A percentile compares a stretch with the other conserved stretches of the same genome.
Conservation (phyloP, 371 early-diverging fungal genomes). For the Mortierella sp. region DNA sequence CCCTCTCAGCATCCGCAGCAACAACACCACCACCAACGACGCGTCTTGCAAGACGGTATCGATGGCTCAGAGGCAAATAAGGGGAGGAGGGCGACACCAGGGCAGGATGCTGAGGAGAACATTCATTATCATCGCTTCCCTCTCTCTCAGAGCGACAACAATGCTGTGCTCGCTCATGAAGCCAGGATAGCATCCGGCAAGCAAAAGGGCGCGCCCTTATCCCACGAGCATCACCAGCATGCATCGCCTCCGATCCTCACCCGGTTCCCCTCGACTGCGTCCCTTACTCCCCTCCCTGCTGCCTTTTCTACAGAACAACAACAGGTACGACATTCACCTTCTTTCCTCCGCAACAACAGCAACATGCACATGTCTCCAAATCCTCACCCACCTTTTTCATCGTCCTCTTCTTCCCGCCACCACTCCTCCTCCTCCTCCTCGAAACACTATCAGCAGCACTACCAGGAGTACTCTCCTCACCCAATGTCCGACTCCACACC, state of each 20-base stretch:
- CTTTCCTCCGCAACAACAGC: constrained; percentile 10
- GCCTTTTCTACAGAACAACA: constrained; percentile 11
- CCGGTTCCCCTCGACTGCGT: constrained; percentile 14
- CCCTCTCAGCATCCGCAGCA: not conserved
- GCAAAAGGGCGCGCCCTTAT: not conserved
- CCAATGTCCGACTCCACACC: not conserved
- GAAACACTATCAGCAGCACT: constrained; percentile 15
- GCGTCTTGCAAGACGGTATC: constrained; percentile 4
- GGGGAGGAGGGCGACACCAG: not conserved
- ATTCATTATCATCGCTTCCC: not conserved
- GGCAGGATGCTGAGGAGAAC: not conserved
- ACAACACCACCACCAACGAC: constrained; percentile 15
- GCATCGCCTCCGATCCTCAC: not conserved
- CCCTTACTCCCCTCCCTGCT: constrained; percentile 14
- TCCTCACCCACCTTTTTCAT: constrained; percentile 2
- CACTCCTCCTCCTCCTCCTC: constrained; percentile 7
- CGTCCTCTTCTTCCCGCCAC: constrained; percentile 10
- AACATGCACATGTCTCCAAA: not conserved
- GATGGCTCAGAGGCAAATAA: not conserved
- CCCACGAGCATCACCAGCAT: not conserved
- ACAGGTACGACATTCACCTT: not conserved
- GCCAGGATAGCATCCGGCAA: not conserved
- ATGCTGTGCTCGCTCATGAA: not conserved
- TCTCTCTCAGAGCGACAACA: not conserved
- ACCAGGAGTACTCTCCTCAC: constrained; percentile 14